Evolutionary conservation across 2,329 filamentous ascomycete species (phyloP).

Genomic region (Xylariaceae sp.): DNA sequence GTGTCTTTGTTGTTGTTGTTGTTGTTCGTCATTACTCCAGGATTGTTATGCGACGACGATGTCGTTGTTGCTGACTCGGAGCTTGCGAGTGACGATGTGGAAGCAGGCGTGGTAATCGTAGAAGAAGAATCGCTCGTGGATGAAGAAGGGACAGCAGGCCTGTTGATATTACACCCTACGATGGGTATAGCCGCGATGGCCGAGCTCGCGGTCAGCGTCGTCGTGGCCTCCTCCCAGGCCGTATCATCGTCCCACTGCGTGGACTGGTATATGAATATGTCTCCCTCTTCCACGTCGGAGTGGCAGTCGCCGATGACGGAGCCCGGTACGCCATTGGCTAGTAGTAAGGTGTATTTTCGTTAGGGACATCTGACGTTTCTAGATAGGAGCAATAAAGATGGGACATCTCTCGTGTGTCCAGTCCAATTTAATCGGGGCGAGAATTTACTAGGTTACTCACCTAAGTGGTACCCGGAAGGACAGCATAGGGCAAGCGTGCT

Average conservation of each 20-base stretch:
- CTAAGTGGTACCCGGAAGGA: conserved; percentile 11
- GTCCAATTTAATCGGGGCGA: too few relatives aligned
- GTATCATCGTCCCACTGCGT: conserved; percentile 5
- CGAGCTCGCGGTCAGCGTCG: conserved; percentile 9
- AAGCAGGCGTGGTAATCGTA: not conserved
- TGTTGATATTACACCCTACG: conserved; percentile 18
- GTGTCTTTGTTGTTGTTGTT: too few relatives aligned
- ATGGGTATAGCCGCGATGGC: conserved; percentile 15
- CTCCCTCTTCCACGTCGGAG: conserved; percentile 12
- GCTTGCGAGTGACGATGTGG: not conserved
- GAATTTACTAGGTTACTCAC: conserved; percentile 1
- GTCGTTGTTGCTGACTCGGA: not conserved
- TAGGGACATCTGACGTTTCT: too few relatives aligned
- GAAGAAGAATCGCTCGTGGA: not conserved
- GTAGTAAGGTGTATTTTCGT: conserved; percentile 3
- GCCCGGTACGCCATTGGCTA: conserved; percentile 10
- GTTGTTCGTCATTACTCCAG: too few relatives aligned
- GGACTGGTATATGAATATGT: conserved; percentile 12
- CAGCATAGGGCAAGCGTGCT: conserved; percentile 20
- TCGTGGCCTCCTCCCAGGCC: conserved; percentile 12
- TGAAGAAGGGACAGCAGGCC: not conserved
- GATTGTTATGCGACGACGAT: too few relatives aligned
- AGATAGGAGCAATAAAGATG: too few relatives aligned
- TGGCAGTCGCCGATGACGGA: conserved; percentile 14
- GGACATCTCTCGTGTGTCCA: too few relatives aligned